A percentile compares a stretch with the other conserved stretches of the same genome.
Evolutionary conservation across 2,329 filamentous ascomycete species (phyloP).

Genomic region (Trichoderma citrinoviride): DNA sequence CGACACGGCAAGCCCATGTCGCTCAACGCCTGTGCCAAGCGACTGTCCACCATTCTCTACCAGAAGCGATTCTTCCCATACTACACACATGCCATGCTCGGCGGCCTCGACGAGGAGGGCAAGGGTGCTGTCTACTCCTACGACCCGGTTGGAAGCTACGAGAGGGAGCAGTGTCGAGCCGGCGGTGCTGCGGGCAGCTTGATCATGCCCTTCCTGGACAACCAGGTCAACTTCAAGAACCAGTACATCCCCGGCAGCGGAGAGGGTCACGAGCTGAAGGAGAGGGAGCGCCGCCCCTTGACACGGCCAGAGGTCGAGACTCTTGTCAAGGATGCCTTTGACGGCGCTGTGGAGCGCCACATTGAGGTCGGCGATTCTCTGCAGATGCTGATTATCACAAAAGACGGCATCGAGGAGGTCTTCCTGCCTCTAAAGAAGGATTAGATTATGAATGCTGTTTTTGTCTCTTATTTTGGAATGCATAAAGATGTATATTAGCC

Average conservation of each 20-base stretch:
- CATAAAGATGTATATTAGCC: slow-evolving; percentile 35
- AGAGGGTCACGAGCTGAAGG: slow-evolving; percentile 74
- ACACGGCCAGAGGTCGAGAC: slow-evolving; percentile 72
- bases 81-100: slow-evolving; percentile 93
- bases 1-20: slow-evolving; percentile 96
- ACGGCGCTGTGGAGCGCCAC: slow-evolving; percentile 95
- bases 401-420: slow-evolving; percentile 82
- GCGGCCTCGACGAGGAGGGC: slow-evolving; percentile 90
- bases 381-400: slow-evolving; percentile 92
- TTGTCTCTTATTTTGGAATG: slow-evolving; percentile 1
- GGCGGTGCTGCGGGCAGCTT: slow-evolving; percentile 88
- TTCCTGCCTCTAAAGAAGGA: slow-evolving; percentile 86
- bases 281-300: slow-evolving; percentile 68
- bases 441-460: slow-evolving; percentile 43
- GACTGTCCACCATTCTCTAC: slow-evolving; percentile 93
- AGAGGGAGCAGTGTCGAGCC: slow-evolving; percentile 92
- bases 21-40: slow-evolving; percentile 90
- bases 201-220: slow-evolving; percentile 99
- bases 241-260: slow-evolving; percentile 89
- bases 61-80: slow-evolving; percentile 98
- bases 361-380: slow-evolving; percentile 97
- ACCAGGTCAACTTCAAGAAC: slow-evolving; percentile 99
- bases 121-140: slow-evolving; percentile 95
- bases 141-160: slow-evolving; percentile 96
- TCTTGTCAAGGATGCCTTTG: slow-evolving; percentile 94